phyloP scores from a whole-genome alignment of 2,329 filamentous ascomycete species.

The Colletotrichum orchidophilum region DNA sequence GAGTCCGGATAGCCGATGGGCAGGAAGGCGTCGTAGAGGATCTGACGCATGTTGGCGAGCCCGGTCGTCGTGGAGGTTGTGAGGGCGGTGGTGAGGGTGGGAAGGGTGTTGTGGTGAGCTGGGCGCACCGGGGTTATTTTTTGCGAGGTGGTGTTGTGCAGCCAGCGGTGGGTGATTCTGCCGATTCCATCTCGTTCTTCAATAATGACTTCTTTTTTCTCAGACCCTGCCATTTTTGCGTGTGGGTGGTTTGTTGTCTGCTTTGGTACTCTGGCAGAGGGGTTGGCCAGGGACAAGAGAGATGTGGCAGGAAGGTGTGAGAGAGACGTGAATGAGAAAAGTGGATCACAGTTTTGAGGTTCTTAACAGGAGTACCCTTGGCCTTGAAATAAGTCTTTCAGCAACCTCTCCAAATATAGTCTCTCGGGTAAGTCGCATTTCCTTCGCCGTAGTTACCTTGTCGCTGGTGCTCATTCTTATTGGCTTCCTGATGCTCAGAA shows the following conservation, averaged over 20 bases:
- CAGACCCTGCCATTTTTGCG: neutral
- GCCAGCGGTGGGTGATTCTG: slow-evolving; percentile 12
- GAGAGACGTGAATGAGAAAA: neutral
- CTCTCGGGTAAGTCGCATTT: too few species aligned
- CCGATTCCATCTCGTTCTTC: slow-evolving; percentile 23
- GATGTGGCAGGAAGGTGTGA: neutral
- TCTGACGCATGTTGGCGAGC: slow-evolving; percentile 14
- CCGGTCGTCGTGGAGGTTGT: neutral
- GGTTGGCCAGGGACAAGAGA: neutral
- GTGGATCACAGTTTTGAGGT: neutral
- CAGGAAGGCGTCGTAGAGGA: slow-evolving; percentile 76
- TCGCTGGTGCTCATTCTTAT: neutral
- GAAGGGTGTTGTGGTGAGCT: neutral
- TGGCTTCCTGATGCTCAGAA: neutral
- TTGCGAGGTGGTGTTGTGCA: neutral
- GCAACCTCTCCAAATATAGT: neutral
- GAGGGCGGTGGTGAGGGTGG: slow-evolving; percentile 30
- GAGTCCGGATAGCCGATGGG: slow-evolving; percentile 89
- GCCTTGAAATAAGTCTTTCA: neutral
- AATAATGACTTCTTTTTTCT: neutral
- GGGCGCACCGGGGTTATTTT: neutral
- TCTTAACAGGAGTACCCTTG: neutral
- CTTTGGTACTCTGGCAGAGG: neutral
- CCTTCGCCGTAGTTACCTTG: too few species aligned
- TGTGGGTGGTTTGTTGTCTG: neutral